Base-by-base conservation (phyloP, 2,329 filamentous ascomycete genomes). In the Tolypocladium tropicale region DNA sequence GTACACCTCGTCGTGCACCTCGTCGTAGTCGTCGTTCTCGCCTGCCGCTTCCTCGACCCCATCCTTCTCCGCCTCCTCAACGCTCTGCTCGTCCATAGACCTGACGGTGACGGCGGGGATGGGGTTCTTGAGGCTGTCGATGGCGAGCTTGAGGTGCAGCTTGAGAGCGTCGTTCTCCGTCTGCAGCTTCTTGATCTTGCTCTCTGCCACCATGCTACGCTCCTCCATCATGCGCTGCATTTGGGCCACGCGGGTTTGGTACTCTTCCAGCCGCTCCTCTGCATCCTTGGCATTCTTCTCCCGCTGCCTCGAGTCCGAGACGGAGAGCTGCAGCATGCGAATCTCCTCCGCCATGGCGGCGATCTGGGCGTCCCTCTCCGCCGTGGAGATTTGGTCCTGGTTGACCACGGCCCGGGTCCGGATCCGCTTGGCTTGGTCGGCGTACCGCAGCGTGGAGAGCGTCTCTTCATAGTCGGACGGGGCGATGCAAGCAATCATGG, bases 201-300 rank as follows among this genome's bases (percentile, higher is more conserved):
- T 90, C 68, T 97, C 93, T 33, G 89, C 86, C 16, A 97, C 89
- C 70, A 95, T 87, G 58, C 88, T 84, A 60, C 86, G 88, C 74
- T 99, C 94, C 70, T 97, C 92, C 92, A 96, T 96, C 71, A 95
- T 83, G 58, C 92, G 85, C 71, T 97, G 91, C 88, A 99, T 91
- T 56, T 87, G 83, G 52, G 84, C 80, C 21, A 99, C 94, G 65
- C 92, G 89, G 61, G 85, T 85, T 75, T 99, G 94, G 72, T 97
- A 99, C 70, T 96, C 91, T 65, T 97, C 94, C 28, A 99, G 77
- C 63, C 86, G 87, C 69, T 94, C 90, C 60, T 91, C 89, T 61
- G 90, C 85, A 39, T 86, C 79, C 64, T 86, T 83, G 56, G 84
- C 87, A 64, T 92, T 89, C 68, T 89, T 86, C 72, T 94, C 90